These are phyloP conservation scores for Rubia yunnanensis DNA, from an alignment of 257 asterid species.

Conservation along the genomic window DNA sequence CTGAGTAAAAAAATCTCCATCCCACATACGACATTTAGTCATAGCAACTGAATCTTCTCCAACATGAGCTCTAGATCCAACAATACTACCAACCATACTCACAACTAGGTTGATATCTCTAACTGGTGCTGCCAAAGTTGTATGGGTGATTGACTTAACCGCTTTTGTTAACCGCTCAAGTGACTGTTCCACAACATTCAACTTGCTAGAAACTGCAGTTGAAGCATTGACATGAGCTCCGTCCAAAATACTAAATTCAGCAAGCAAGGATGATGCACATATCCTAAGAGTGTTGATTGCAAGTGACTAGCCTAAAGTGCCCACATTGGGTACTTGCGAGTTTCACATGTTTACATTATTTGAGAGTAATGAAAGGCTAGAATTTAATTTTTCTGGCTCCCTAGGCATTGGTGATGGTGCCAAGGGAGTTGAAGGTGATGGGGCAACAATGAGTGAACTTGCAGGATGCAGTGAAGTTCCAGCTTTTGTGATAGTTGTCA, in stretches of 20 bases:
- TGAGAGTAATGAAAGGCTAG: constrained; percentile 48
- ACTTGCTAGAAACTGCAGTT: constrained; percentile 48
- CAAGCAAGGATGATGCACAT: constrained; percentile 95
- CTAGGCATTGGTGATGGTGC: constrained; percentile 90
- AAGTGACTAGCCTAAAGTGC: constrained; percentile 64
- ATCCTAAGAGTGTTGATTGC: constrained; percentile 96
- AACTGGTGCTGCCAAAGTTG: constrained; percentile 62
- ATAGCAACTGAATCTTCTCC: constrained; percentile 96
- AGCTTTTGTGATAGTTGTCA: constrained; percentile 47
- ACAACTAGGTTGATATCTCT: constrained; percentile 81
- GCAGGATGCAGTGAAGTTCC: constrained; percentile 87
- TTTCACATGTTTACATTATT: constrained; percentile 54
- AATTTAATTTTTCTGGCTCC: constrained; percentile 65
- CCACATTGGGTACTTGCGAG: constrained; percentile 43
- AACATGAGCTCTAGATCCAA: constrained; percentile 94
- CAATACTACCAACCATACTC: constrained; percentile 87
- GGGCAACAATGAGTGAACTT: constrained; percentile 70
- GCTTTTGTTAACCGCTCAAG: constrained; percentile 63
- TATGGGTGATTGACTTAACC: constrained; percentile 53
- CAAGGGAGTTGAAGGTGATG: constrained; percentile 88
- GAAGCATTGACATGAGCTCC: constrained; percentile 62
- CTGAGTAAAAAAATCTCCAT: constrained; percentile 63
- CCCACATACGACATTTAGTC: constrained; percentile 85
- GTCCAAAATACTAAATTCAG: constrained; percentile 74
- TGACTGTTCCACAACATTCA: constrained; percentile 60